phyloP scores from a whole-genome alignment of 495 filamentous ascomycete genomes.

The Tuber magnatum region DNA sequence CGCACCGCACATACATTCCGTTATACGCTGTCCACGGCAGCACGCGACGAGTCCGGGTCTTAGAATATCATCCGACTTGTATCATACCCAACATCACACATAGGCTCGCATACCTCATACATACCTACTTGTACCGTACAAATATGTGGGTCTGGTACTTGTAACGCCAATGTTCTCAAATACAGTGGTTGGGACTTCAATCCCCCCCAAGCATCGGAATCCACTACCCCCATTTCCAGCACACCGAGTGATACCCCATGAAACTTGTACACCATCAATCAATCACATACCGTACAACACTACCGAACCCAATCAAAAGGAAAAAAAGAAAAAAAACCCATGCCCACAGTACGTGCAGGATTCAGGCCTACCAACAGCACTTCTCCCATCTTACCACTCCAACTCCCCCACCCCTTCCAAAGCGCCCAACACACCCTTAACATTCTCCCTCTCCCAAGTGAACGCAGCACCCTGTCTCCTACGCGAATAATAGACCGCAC shows the following conservation, averaged over 20 bases:
- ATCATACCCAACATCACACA: neutral
- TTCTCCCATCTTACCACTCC: neutral
- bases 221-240: neutral
- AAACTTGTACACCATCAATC: neutral
- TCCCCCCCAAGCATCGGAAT: neutral
- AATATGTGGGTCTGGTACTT: neutral
- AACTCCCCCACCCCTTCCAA: slow-evolving; percentile 47
- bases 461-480: slow-evolving; percentile 61
- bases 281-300: neutral
- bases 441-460: slow-evolving; percentile 51
- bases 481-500: slow-evolving; percentile 84
- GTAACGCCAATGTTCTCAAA: neutral
- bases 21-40: neutral
- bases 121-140: neutral
- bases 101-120: neutral
- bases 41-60: neutral
- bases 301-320: neutral
- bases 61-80: neutral
- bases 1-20: neutral
- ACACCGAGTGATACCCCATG: neutral
- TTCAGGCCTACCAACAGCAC: neutral
- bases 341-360: neutral
- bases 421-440: slow-evolving; percentile 52
- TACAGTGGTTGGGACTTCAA: neutral
- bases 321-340: neutral